A percentile compares a stretch with the other conserved stretches of the same genome.
Evolutionary conservation across 345 rosid genomes (phyloP).

Genomic region (Hibiscus mutabilis): DNA sequence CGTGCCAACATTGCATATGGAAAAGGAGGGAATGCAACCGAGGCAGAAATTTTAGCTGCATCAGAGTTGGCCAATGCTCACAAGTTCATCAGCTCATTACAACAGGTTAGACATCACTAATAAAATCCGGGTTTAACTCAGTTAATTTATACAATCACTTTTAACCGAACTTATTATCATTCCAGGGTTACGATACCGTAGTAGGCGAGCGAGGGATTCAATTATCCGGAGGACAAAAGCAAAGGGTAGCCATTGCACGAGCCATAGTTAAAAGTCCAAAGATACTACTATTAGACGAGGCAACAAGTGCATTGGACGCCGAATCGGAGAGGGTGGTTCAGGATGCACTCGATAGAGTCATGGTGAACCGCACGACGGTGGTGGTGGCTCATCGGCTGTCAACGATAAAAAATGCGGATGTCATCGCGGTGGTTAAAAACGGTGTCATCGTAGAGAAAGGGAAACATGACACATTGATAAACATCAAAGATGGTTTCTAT

Average conservation of each 20-base stretch:
- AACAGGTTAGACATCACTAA: slow-evolving; percentile 36
- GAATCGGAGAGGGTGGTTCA: background rate
- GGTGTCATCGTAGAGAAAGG: background rate
- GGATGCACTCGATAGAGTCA: background rate
- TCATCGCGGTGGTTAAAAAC: background rate
- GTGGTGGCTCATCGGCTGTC: background rate
- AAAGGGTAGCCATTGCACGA: background rate
- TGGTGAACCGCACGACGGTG: background rate
- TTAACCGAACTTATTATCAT: background rate
- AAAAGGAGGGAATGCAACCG: slow-evolving; percentile 57
- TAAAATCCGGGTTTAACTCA: background rate
- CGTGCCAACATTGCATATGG: slow-evolving; percentile 79
- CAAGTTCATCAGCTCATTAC: slow-evolving; percentile 64
- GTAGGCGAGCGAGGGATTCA: background rate
- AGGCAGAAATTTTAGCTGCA: slow-evolving; percentile 61
- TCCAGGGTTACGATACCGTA: background rate
- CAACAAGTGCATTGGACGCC: background rate
- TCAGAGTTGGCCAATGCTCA: slow-evolving; percentile 72
- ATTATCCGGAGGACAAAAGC: background rate
- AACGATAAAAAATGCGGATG: background rate
- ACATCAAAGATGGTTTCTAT: background rate
- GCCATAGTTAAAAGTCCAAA: background rate
- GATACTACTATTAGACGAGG: background rate
- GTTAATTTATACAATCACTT: background rate
- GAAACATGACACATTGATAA: background rate